Evolutionary conservation across 2,329 filamentous ascomycete genomes (phyloP).

Genomic region (Penicillium polonicum): DNA sequence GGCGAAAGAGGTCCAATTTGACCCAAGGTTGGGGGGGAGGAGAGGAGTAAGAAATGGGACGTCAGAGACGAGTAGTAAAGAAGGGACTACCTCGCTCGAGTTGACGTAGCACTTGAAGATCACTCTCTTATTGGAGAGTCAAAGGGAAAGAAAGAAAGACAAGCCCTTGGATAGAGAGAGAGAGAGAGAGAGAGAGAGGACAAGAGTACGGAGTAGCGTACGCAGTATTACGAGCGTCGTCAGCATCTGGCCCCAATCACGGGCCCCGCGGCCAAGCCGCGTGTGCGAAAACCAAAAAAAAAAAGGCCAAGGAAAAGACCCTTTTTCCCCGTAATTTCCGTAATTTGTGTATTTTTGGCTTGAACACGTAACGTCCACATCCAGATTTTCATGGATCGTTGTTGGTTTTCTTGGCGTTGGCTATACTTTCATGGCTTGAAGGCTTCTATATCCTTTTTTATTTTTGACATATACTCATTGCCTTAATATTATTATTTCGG

Average conservation of each 20-base stretch:
- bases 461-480: background rate
- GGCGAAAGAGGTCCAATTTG: slow-evolving; percentile 7
- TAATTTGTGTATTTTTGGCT: slow-evolving; percentile 5
- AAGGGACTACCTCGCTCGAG: slow-evolving; percentile 10
- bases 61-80: slow-evolving; percentile 15
- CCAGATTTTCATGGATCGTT: slow-evolving; percentile 6
- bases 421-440: slow-evolving; percentile 6
- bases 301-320: slow-evolving; percentile 31
- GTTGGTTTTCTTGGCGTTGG: slow-evolving; percentile 7
- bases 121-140: slow-evolving; percentile 11
- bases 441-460: slow-evolving; percentile 2
- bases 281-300: slow-evolving; percentile 33
- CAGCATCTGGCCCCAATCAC: slow-evolving; percentile 41
- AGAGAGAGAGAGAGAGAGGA: slow-evolving; percentile 12
- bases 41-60: slow-evolving; percentile 9
- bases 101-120: slow-evolving; percentile 11
- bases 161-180: slow-evolving; percentile 16
- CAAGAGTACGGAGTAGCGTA: slow-evolving; percentile 12
- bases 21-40: background rate
- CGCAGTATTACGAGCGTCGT: slow-evolving; percentile 37
- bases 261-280: slow-evolving; percentile 37
- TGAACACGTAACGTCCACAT: slow-evolving; percentile 19
- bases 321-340: slow-evolving; percentile 23
- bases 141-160: slow-evolving; percentile 11
- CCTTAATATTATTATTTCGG: background rate